Evolutionary conservation across 2,329 filamentous ascomycete genomes (phyloP), one percentile per base, ranked within the genome.

Genomic region (Paracamarosporium sp.): DNA sequence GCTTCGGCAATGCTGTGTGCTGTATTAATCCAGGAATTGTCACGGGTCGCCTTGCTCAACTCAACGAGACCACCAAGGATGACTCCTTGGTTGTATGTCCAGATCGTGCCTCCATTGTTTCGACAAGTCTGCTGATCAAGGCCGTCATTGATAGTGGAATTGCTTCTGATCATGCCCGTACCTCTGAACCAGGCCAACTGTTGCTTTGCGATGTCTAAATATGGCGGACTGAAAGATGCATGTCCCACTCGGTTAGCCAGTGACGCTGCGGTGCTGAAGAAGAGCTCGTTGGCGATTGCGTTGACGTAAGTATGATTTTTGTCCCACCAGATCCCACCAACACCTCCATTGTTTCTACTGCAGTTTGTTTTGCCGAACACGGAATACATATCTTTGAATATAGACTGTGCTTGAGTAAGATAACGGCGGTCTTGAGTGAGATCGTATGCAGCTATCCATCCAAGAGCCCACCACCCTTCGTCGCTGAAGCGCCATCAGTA

Each of bases 31-130:
- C 76, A 78, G 1, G 70, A 58, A 0, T 40, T 30, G 24, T 77
- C 63, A 0, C 76, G 67, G 0, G 78, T 74, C 0, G 81, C 81
- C 35, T 64, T 70, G 60, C 76, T 76, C 17, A 87, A 76, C 61
- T 88, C 84, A 1, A 83, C 81, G 0, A 89, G 78, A 0, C 81
- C 86, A 9, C 83, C 79, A 6, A 89, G 80, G 22, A 88, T 79
- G 1, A 88, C 84, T 7, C 87, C 87, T 69, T 89, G 86, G 62
- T 86, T 87, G 69, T 87, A 87, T 0, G 81, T 79, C 77, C 80
- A 86, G 8, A 76, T 70, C 3, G 65, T 68, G 11, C 76, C 53
- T 28, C 31, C 35, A 17, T 45, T 53, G 13, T 41, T 41, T 13
- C 24, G 20, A 27, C 31, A 41, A n/a, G 46, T 45, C 15, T 33